Conservation (phyloP, 208 protist genomes). For the Herpetomonas samuelpessoai region DNA sequence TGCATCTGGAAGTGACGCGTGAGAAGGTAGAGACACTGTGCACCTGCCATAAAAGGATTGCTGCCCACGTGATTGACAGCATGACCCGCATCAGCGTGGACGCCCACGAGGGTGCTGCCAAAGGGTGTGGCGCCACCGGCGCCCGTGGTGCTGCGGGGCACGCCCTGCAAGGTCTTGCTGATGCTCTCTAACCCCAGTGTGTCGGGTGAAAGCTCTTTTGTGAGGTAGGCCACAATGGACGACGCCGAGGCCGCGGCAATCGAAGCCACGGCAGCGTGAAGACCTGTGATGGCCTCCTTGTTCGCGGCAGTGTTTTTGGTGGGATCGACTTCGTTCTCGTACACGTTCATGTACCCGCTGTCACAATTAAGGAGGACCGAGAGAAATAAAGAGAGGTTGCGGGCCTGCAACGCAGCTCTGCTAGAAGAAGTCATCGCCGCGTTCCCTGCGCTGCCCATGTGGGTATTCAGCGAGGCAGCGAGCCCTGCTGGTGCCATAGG, state of each 20-base stretch:
- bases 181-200: slow-evolving; percentile 1
- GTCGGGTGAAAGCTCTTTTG: slow-evolving; percentile 18
- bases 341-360: slow-evolving; percentile 42
- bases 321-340: slow-evolving; percentile 6
- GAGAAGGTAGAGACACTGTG: slow-evolving; percentile 80
- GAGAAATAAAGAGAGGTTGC: slow-evolving; percentile 22
- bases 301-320: slow-evolving; percentile 11
- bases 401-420: slow-evolving; percentile 10
- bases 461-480: neutral
- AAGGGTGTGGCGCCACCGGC: neutral
- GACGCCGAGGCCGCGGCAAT: slow-evolving; percentile 37
- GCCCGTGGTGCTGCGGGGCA: neutral
- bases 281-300: slow-evolving; percentile 20
- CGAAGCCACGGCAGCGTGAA: slow-evolving; percentile 22
- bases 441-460: neutral
- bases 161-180: neutral
- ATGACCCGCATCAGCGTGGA: slow-evolving; percentile 10
- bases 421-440: slow-evolving; percentile 4
- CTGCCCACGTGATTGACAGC: slow-evolving; percentile 12
- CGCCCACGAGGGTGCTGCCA: neutral
- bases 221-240: slow-evolving; percentile 50
- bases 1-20: slow-evolving; percentile 87
- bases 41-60: slow-evolving; percentile 57
- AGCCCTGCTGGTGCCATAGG: no score
- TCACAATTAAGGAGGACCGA: slow-evolving; percentile 40